phyloP scores from a whole-genome alignment of 805 yeast genomes.

The Lipomyces yamanashiensis region DNA sequence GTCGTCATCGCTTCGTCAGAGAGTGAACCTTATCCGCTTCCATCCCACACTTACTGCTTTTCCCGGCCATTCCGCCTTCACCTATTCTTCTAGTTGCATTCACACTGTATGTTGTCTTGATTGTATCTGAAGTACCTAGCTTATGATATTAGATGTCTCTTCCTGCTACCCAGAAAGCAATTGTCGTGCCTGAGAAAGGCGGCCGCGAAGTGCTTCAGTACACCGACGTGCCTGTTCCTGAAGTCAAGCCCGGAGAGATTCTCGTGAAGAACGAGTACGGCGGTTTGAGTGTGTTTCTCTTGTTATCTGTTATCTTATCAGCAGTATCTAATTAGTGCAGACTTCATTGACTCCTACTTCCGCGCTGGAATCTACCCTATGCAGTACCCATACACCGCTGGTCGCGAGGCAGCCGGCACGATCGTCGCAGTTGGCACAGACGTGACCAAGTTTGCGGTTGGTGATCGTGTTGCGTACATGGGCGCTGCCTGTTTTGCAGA shows the following conservation, averaged over 20 bases:
- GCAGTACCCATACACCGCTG: slow-evolving; percentile 64
- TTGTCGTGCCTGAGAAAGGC: slow-evolving; percentile 25
- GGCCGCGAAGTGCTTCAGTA: slow-evolving; percentile 32
- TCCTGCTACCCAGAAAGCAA: slow-evolving; percentile 25
- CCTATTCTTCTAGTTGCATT: background rate
- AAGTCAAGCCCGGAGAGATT: slow-evolving; percentile 58
- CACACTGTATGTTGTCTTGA: background rate
- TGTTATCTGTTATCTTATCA: background rate
- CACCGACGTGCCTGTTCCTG: slow-evolving; percentile 62
- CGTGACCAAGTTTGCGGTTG: slow-evolving; percentile 61
- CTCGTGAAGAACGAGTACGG: slow-evolving; percentile 74
- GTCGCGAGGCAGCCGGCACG: slow-evolving; percentile 64
- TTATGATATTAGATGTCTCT: slow-evolving; percentile 1
- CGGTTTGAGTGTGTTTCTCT: slow-evolving; percentile 51
- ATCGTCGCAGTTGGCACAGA: slow-evolving; percentile 66
- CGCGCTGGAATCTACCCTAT: slow-evolving; percentile 76
- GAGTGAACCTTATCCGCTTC: background rate
- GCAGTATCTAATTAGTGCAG: slow-evolving; percentile 2
- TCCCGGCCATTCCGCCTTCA: background rate
- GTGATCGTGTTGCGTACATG: slow-evolving; percentile 71
- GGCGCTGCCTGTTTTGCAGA: slow-evolving; percentile 68
- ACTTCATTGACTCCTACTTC: slow-evolving; percentile 67
- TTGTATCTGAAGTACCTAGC: background rate
- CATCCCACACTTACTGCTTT: background rate
- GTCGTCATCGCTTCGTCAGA: no score